Evolutionary conservation across 768 basidiomycete genomes (phyloP), one percentile per base, ranked within the genome.

Genomic region (Lentinus tigrinus): DNA sequence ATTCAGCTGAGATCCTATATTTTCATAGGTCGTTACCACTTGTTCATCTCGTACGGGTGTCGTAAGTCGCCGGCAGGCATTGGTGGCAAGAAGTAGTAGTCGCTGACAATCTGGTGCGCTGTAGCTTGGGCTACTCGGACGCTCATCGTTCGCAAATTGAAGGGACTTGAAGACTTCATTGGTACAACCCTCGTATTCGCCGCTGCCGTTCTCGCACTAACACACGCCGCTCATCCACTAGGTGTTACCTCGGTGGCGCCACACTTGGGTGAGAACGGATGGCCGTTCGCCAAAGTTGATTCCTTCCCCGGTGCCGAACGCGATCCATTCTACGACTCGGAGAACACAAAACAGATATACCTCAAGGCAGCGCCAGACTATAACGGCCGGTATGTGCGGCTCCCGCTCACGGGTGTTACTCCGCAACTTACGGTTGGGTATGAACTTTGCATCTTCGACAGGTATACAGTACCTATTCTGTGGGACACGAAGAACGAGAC

Each of bases 81-180:
- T n/a, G n/a, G n/a, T n/a, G n/a, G n/a, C n/a, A n/a, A n/a, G n/a
- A n/a, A n/a, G n/a, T n/a, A n/a, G n/a, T n/a, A n/a, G n/a, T n/a
- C n/a, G n/a, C n/a, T n/a, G n/a, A n/a, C n/a, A n/a, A n/a, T n/a
- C n/a, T n/a, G n/a, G n/a, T n/a, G n/a, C n/a, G n/a, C n/a, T 43
- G 14, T 47, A 91, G 89, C 96, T 9, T 98, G 95, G 96, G 96
- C 96, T 0, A 93, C 93, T 24, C 82, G 96, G 63, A 84, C 95
- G 4, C 77, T 97, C 61, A 97, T 98, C 65, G 78, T 89, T 3
- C 82, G 95, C 63, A 87, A 93, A 73, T 81, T 98, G 65, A 99
- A 99, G 72, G 95, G 95, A 2, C 79, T 99, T 23, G 90, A 98
- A 62, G 80, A 88, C 24, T 75, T 91, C 60, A 84, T 99, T 58